Conservation (phyloP, 306 rosid species). For the Luffa aegyptiaca region DNA sequence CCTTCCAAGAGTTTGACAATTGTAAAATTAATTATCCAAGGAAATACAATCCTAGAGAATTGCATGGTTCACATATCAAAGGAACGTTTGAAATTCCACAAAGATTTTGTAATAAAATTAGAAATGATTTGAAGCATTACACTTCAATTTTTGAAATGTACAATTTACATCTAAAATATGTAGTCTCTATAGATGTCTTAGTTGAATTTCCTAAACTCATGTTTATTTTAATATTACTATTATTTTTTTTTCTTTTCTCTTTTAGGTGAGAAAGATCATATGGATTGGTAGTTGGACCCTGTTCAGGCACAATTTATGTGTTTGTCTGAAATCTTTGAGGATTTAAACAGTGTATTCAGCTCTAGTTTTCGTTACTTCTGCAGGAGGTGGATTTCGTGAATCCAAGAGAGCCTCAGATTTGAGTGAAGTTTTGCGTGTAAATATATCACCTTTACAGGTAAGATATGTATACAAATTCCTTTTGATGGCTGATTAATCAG, state of each 20-base stretch:
- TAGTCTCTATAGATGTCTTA: not conserved
- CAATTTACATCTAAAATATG: not conserved
- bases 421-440: conserved; percentile 51
- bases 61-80: not conserved
- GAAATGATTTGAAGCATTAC: not conserved
- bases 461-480: not conserved
- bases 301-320: not conserved
- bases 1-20: not conserved
- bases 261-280: not conserved
- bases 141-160: not conserved
- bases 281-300: not conserved
- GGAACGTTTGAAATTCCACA: not conserved
- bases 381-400: conserved; percentile 90
- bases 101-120: not conserved
- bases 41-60: not conserved
- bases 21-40: not conserved
- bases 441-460: conserved; percentile 69
- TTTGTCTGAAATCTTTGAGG: not conserved
- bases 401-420: conserved; percentile 72
- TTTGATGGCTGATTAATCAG: not conserved
- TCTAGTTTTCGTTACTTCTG: conserved; percentile 3
- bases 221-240: not conserved
- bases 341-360: not conserved
- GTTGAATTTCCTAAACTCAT: not conserved
- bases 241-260: not conserved